These are phyloP conservation scores for Silene latifolia DNA, from an alignment of 148 eudicot genomes.

Conservation along the genomic window DNA sequence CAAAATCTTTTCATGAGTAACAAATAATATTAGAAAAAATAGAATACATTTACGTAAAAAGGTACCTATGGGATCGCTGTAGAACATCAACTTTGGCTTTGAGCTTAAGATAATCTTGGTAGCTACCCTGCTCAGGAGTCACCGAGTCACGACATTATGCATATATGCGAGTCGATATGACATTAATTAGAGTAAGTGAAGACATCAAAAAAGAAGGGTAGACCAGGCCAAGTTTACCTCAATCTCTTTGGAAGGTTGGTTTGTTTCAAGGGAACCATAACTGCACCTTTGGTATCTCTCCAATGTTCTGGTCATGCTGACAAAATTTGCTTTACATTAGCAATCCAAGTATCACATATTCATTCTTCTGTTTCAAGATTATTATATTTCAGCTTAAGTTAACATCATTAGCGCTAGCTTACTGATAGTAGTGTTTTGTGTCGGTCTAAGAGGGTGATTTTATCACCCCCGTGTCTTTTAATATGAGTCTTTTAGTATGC, in stretches of 20 bases:
- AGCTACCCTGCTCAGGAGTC: conserved; percentile 39
- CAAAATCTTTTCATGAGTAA: too few species aligned
- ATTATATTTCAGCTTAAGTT: not conserved
- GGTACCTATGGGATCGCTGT: conserved; percentile 73
- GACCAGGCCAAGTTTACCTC: conserved; percentile 33
- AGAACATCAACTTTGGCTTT: conserved; percentile 69
- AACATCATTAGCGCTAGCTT: too few species aligned
- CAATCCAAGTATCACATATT: not conserved
- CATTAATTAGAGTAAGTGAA: too few species aligned
- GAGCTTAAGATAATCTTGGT: conserved; percentile 65
- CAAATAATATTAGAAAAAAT: not conserved
- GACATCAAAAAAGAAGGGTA: too few species aligned
- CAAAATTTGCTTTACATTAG: not conserved
- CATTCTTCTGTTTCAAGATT: not conserved
- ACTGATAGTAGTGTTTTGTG: too few species aligned
- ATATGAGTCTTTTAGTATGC: too few species aligned
- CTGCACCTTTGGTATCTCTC: conserved; percentile 76
- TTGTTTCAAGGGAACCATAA: conserved; percentile 50
- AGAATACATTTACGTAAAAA: not conserved
- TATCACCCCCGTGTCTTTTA: too few species aligned
- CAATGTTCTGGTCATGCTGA: conserved; percentile 62
- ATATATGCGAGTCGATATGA: too few species aligned
- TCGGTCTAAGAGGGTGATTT: too few species aligned
- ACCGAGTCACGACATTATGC: too few species aligned
- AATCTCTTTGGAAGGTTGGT: conserved; percentile 42